phyloP scores from a whole-genome alignment of 139 green algal species.

The Mesostigma viride region DNA sequence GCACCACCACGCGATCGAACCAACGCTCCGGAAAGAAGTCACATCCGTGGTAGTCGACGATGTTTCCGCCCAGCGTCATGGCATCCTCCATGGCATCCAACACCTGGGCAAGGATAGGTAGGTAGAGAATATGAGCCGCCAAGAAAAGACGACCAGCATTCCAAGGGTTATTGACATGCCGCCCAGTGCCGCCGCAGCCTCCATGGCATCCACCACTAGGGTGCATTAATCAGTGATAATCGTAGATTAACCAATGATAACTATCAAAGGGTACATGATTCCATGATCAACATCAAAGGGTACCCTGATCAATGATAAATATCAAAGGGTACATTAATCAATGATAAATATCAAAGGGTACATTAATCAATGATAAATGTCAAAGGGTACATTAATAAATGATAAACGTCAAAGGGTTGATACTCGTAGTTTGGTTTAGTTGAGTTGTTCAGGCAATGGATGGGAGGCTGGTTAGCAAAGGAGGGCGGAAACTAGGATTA shows the following conservation, averaged over 20 bases:
- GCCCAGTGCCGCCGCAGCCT: too few species aligned
- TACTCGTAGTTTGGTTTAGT: neutral
- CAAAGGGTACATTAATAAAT: neutral
- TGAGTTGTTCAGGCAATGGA: neutral
- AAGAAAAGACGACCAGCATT: neutral
- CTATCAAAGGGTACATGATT: neutral
- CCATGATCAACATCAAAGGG: neutral
- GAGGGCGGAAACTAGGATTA: too few species aligned
- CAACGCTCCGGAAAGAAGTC: conserved; percentile 97
- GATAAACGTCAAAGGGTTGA: too few species aligned
- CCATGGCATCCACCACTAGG: too few species aligned
- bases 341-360: too few species aligned
- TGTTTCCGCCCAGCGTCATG: conserved; percentile 56
- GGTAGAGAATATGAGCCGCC: neutral
- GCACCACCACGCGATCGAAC: conserved; percentile 91
- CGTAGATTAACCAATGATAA: too few species aligned
- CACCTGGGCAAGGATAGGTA: conserved; percentile 49
- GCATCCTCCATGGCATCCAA: conserved; percentile 79
- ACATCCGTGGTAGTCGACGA: conserved; percentile 93
- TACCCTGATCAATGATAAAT: neutral
- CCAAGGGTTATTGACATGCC: too few species aligned
- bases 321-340: too few species aligned
- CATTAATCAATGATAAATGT: too few species aligned
- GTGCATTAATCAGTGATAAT: too few species aligned
- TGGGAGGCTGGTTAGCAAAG: too few species aligned